Base-by-base conservation (phyloP, 371 early-diverging fungal genomes). In the Mucor mucedo region DNA sequence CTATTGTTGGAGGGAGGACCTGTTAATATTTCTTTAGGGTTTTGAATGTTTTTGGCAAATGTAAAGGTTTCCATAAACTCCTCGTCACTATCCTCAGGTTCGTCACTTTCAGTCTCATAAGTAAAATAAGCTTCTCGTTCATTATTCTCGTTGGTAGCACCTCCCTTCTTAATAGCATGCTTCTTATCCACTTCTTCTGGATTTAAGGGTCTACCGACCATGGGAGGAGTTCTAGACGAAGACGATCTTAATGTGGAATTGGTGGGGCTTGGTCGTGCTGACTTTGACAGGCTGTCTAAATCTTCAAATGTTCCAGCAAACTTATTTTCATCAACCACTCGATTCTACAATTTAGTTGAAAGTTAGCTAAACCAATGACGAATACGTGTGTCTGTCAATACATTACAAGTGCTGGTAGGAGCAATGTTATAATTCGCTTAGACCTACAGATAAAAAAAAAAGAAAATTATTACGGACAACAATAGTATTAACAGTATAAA, bases 81-180 rank as follows among this genome's bases (percentile, higher is more conserved):
- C 35, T 60, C 64, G 2, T 67, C 58, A 14, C 58, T 49, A 1
- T 60, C 57, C 10, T 58, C 68, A 3, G 65, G 52, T 14, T 52
- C 67, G 39, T 71, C 66, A 38, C 66, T 66, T 38, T 71, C 71
- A 11, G 67, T 70, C n/a, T 65, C 66, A 3, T 49, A 49, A 7
- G 38, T 33, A 45, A 55, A 60, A 13, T 58, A 55, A 13, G 58
- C 58, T 4, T 50, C 57, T 33, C 16, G 11, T 30, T 41, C 27
- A 38, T 45, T 10, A 33, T 9, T 35, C 2, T 16, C 45, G n/a
- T 6, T 27, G 30, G 16, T 28, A 8, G 1, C 35, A 35, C 35
- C 21, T 21, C 21, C 35, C 35, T 35, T 35, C 8, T 35, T 35
- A 4, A 35, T 6, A 8, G 35, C 35, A 35, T 35, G 5, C 11